phyloP scores from a whole-genome alignment of 192 early-diverging fungal genomes.

The Entomortierella chlamydospora region DNA sequence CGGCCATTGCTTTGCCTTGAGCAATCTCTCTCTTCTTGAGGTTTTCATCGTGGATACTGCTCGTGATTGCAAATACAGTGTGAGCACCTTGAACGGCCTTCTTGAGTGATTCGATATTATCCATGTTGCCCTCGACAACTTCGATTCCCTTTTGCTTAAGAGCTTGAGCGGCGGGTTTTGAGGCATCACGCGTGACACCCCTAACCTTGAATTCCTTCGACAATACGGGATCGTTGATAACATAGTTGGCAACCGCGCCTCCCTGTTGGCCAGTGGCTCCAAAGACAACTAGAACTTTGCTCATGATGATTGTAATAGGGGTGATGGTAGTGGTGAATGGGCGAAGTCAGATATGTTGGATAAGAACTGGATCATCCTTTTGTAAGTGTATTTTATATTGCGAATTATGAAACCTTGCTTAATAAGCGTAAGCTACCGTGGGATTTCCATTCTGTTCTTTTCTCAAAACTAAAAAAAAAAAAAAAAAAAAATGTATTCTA shows the following conservation, averaged over 20 bases:
- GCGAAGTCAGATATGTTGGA: background rate
- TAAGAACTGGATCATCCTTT: no score
- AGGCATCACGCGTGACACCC: conserved; percentile 17
- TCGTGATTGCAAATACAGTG: conserved; percentile 27
- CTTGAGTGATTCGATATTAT: conserved; percentile 24
- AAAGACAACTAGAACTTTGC: conserved; percentile 33
- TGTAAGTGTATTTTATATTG: no score
- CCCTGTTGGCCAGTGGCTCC: conserved; percentile 38
- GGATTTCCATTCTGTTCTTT: no score
- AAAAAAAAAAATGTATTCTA: no score
- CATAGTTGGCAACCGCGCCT: conserved; percentile 14
- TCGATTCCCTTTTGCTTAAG: conserved; percentile 21
- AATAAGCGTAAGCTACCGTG: no score
- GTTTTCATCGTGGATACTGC: conserved; percentile 2
- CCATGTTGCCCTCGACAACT: conserved; percentile 24
- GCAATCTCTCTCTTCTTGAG: conserved; percentile 3
- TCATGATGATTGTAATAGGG: background rate
- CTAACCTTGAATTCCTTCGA: conserved; percentile 23
- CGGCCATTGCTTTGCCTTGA: conserved; percentile 19
- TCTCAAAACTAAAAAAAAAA: no score
- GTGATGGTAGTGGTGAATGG: background rate
- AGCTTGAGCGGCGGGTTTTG: conserved; percentile 13
- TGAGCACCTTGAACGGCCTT: conserved; percentile 31
- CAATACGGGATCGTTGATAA: conserved; percentile 20
- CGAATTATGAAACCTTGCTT: no score